Base-by-base conservation (phyloP, 331 rosid genomes). In the Arachis monticola region DNA sequence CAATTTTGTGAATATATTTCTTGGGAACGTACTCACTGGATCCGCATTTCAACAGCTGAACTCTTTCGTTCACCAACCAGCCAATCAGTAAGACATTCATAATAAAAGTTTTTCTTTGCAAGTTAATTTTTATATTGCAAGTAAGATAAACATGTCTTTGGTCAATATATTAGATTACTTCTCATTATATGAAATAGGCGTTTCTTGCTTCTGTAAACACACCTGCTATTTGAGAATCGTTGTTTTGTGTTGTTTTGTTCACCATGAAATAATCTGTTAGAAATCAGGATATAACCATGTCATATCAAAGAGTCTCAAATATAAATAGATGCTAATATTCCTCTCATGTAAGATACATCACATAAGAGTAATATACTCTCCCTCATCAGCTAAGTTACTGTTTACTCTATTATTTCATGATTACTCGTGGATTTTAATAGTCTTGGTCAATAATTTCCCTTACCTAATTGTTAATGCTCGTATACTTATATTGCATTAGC, bases 11-110 rank as follows among this genome's bases (percentile, higher is more conserved):
- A 90, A 90, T 69, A 87, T 90, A 31, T 90, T 90, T 77, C 86
- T 90, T 48, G 96, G 90, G 68, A 87, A 87, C 84, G 74, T 90
- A 71, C 82, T 90, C 45, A 8, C 88, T 4, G 96, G 96, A 77
- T 46, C 83, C n/a, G 96, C 96, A 17, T 72, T 90, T 65, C 84
- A 90, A 3, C 96, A 90, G 82, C 91, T 90, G 30, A 3, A 78
- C 14, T 11, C 84, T 70, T 90, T 87, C 76, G 59, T 79, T 41
- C 78, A 85, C 70, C 83, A 85, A 69, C 83, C 92, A 56, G 83
- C 92, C 74, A 74, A 55, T 46, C 52, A 87, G 96, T 87, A 90
- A 8, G 95, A 73, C 48, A 57, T 60, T 81, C 69, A 55, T 63
- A n/a, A 47, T 58, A 11, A 32, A 58, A 45, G 1, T 52, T 44